These are phyloP conservation scores for Dictyophora rubrovolvata DNA, from an alignment of 768 basidiomycete species.

Conservation along the genomic window DNA sequence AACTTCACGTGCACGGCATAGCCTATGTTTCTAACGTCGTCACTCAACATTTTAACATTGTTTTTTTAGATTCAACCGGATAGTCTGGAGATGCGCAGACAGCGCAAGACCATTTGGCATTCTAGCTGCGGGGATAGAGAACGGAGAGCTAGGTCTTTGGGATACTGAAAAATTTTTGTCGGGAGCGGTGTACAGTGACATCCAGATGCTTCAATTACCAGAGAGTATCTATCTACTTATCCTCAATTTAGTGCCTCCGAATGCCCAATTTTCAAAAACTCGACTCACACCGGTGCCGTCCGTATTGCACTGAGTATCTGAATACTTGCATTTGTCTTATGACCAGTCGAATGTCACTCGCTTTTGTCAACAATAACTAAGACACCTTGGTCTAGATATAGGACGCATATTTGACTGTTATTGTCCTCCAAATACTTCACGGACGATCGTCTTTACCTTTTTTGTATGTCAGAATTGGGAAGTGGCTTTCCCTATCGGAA, in stretches of 20 bases:
- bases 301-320: no score
- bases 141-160: conserved; percentile 87
- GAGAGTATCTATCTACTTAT: conserved; percentile 1
- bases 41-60: not conserved
- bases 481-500: no score
- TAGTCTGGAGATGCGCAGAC: conserved; percentile 79
- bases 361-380: no score
- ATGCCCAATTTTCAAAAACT: conserved; percentile 74
- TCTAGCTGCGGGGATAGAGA: conserved; percentile 93
- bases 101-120: conserved; percentile 60
- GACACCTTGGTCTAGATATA: no score
- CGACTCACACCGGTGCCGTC: conserved; percentile 85
- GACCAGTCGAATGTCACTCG: no score
- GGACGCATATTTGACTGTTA: no score
- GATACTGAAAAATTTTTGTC: conserved; percentile 86
- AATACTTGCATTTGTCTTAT: no score
- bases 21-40: conserved; percentile 6
- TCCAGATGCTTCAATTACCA: not conserved
- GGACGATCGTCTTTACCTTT: no score
- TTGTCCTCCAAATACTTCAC: no score
- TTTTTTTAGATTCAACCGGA: conserved; percentile 79
- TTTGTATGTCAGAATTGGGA: no score
- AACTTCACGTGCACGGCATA: conserved; percentile 58
- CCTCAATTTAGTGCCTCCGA: conserved; percentile 37
- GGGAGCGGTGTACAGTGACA: conserved; percentile 57